Evolutionary conservation across 2,329 filamentous ascomycete species (phyloP), one percentile per base, ranked within the genome.

Genomic region (Sporothrix mexicana): DNA sequence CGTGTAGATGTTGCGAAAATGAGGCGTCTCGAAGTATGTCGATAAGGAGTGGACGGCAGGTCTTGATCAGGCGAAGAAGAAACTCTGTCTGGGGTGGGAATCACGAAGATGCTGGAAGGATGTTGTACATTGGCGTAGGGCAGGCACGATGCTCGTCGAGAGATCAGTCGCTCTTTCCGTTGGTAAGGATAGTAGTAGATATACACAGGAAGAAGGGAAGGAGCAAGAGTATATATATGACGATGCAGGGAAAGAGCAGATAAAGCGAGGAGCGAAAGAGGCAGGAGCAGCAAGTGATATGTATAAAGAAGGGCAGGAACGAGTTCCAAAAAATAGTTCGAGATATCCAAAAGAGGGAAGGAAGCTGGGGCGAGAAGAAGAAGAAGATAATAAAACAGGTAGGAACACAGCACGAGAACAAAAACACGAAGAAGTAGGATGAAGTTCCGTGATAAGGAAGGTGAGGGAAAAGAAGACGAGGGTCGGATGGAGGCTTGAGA

Each of bases 21-120:
- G 72, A 67, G 30, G 30, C 76, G 53, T 47, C 61, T 66, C 41
- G 17, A 43, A 64, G 12, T 15, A 47, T 76, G 67, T 73, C 66
- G 73, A 47, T 51, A 84, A 84, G 76, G 85, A 86, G 79, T 83
- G 85, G 83, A 84, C 81, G 82, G 79, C 81, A 81, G 30, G 83
- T 81, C 79, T 79, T 71, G 76, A 77, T 77, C 75, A 53, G 62
- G 61, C 49, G 72, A 53, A 66, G 73, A 68, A 45, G 30, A 36
- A 36, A 36, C 30, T 36, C 61, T 69, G 71, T 69, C 59, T 72
- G 49, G 67, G 36, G 30, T 36, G 8, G 15, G 67, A 69, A 73
- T 73, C 72, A 70, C 47, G 43, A 70, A 43, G 69, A 72, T 67
- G 62, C 64, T 70, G 43, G 53, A 25, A 77, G 75, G 75, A 69